phyloP scores from a whole-genome alignment of 345 rosid species.

The Eucalyptus globulus region DNA sequence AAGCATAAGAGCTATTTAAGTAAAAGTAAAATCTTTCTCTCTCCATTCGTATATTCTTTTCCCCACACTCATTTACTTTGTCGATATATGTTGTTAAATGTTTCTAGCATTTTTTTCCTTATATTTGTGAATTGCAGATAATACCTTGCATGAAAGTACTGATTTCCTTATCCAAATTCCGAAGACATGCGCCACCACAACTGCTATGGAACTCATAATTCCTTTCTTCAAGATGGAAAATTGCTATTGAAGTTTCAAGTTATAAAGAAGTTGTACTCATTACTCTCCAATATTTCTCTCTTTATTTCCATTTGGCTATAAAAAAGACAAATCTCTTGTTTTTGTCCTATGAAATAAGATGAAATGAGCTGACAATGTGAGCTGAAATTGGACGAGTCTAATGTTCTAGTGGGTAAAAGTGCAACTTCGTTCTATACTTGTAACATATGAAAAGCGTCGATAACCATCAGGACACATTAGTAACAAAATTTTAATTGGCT shows the following conservation, averaged over 20 bases:
- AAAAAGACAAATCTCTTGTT: no score
- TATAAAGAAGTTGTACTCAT: neutral
- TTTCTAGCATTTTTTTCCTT: neutral
- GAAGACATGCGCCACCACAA: neutral
- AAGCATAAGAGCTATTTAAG: neutral
- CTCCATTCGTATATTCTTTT: neutral
- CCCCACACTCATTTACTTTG: neutral
- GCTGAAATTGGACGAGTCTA: neutral
- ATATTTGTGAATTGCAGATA: neutral
- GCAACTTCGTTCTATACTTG: no score
- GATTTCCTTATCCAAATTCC: no score
- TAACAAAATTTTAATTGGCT: no score
- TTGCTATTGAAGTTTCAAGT: neutral
- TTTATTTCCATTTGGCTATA: neutral
- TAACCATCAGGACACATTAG: no score
- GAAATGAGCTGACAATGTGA: neutral
- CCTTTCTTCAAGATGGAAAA: neutral
- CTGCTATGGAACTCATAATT: neutral
- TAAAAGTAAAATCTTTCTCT: neutral
- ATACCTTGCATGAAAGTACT: neutral
- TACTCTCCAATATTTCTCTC: neutral
- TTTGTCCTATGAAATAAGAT: neutral
- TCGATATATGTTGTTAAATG: neutral
- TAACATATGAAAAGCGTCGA: no score
- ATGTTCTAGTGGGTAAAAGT: neutral